Evolutionary conservation across 1,284 basidiomycete genomes (phyloP).

Genomic region (Paramarasmius palmivorus): DNA sequence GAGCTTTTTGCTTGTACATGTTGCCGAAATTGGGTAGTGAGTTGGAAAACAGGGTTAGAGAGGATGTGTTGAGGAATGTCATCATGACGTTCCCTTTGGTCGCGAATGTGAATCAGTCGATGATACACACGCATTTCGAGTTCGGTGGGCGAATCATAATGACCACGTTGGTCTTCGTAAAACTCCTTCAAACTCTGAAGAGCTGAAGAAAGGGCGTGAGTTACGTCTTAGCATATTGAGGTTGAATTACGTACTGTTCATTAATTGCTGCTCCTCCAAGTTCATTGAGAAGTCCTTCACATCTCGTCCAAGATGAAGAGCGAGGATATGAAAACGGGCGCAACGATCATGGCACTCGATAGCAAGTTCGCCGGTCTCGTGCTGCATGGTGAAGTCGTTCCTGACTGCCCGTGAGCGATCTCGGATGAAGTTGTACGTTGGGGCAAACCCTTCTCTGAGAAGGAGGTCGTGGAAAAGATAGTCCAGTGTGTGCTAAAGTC

Average conservation of each 20-base stretch:
- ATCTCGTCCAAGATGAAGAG: constrained; percentile 75
- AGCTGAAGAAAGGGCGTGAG: too few species aligned
- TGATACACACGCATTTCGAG: constrained; percentile 97
- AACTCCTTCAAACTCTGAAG: constrained; percentile 91
- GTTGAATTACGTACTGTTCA: constrained; percentile 69
- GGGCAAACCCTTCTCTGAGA: constrained; percentile 64
- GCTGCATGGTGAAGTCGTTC: constrained; percentile 95
- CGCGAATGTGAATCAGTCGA: constrained; percentile 87
- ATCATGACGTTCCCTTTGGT: constrained; percentile 80
- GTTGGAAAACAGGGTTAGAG: constrained; percentile 74
- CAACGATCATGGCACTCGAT: constrained; percentile 94
- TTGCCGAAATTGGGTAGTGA: constrained; percentile 79
- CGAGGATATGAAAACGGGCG: constrained; percentile 91
- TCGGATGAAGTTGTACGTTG: constrained; percentile 84
- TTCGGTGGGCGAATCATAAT: constrained; percentile 76
- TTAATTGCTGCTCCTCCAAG: constrained; percentile 86
- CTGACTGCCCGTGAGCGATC: constrained; percentile 91
- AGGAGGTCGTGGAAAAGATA: constrained; percentile 90
- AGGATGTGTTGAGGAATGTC: constrained; percentile 77
- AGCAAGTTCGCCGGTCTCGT: constrained; percentile 73
- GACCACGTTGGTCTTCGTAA: constrained; percentile 81
- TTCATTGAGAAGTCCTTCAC: constrained; percentile 63
- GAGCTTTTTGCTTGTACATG: constrained; percentile 82
- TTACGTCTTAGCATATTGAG: background rate
- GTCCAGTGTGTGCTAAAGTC: constrained; percentile 76